Evolutionary conservation across 208 protist genomes (phyloP).

Genomic region (Crithidia sp.): DNA sequence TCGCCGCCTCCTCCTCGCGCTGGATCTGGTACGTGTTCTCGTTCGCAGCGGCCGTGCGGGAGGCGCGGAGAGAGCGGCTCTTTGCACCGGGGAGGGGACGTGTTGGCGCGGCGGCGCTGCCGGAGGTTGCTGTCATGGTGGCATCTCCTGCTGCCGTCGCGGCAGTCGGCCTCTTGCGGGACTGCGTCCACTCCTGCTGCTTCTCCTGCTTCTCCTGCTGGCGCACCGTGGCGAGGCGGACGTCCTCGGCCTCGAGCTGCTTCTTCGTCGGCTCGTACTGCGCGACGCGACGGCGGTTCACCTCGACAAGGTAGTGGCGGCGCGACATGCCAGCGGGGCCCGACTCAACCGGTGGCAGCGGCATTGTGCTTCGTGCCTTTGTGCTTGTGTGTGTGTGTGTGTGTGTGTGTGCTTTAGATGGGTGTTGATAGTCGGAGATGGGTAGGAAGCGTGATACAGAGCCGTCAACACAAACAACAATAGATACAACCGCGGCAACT

Average conservation of each 20-base stretch:
- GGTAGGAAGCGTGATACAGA: too few relatives aligned
- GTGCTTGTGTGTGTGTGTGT: not conserved
- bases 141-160: not conserved
- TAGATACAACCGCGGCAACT: too few relatives aligned
- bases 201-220: constrained; percentile 49
- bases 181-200: constrained; percentile 50
- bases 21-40: constrained; percentile 58
- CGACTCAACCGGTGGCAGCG: constrained; percentile 64
- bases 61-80: constrained; percentile 37
- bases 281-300: constrained; percentile 66
- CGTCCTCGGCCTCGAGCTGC: constrained; percentile 67
- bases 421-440: too few relatives aligned
- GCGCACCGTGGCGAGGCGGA: constrained; percentile 51
- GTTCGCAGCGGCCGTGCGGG: constrained; percentile 23
- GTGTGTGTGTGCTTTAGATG: not conserved
- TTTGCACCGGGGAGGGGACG: constrained; percentile 72
- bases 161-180: constrained; percentile 18
- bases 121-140: not conserved
- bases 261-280: constrained; percentile 60
- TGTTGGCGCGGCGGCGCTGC: not conserved
- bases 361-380: constrained; percentile 37
- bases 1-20: constrained; percentile 55
- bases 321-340: constrained; percentile 70
- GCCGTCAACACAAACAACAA: too few relatives aligned
- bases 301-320: constrained; percentile 82